Conservation (phyloP, 305 asterid species). For the Vinca major region DNA sequence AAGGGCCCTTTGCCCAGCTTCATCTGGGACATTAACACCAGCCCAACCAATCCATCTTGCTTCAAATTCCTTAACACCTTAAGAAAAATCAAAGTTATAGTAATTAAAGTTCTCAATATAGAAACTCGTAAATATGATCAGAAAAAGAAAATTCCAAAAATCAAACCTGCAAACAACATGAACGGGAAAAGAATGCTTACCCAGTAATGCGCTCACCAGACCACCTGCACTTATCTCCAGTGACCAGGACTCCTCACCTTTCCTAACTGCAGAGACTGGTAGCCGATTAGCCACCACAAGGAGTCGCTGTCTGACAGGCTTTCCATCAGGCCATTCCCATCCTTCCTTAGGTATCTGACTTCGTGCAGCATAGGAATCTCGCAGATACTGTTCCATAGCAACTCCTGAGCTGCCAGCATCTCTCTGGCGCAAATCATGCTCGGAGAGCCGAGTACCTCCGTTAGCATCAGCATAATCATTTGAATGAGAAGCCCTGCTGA, state of each 20-base stretch:
- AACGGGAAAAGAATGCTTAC: constrained; percentile 35
- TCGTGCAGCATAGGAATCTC: constrained; percentile 37
- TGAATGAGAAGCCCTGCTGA: constrained; percentile 31
- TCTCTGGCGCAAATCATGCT: constrained; percentile 29
- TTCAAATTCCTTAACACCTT: constrained; percentile 86
- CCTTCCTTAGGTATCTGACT: constrained; percentile 38
- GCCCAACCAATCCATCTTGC: constrained; percentile 99
- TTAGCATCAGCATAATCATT: constrained; percentile 37
- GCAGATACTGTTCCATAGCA: constrained; percentile 53
- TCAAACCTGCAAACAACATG: constrained; percentile 2
- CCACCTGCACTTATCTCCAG: constrained; percentile 97
- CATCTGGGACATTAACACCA: constrained; percentile 89
- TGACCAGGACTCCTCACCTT: constrained; percentile 86
- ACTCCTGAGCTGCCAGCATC: constrained; percentile 25
- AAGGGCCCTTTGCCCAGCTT: constrained; percentile 72
- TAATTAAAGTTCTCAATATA: constrained; percentile 4
- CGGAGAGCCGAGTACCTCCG: constrained; percentile 37
- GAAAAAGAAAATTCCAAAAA: constrained; percentile 2
- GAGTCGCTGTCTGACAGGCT: constrained; percentile 63
- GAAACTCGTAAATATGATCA: constrained; percentile 10
- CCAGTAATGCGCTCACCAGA: constrained; percentile 88
- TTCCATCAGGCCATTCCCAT: constrained; percentile 54
- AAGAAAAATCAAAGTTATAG: constrained; percentile 12
- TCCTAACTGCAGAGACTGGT: constrained; percentile 90
- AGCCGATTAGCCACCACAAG: constrained; percentile 95